Conservation (phyloP, 495 filamentous ascomycete species). For the Usnea hakonensis region DNA sequence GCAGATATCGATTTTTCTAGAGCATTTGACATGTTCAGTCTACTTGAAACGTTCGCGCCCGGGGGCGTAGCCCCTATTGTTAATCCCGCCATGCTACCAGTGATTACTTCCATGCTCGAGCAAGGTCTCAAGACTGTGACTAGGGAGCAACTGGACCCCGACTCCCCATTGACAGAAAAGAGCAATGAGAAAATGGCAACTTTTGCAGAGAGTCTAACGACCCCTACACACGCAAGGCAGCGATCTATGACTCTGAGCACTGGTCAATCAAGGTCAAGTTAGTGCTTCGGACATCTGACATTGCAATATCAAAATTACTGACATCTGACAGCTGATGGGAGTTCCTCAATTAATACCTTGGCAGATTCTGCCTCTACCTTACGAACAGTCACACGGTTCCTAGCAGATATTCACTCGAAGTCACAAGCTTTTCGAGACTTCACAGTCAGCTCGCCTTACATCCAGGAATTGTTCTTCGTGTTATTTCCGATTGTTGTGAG, state of each 20-base stretch:
- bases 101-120: conserved; percentile 84
- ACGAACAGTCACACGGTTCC: conserved; percentile 66
- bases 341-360: not conserved
- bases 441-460: conserved; percentile 65
- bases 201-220: conserved; percentile 43
- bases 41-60: conserved; percentile 60
- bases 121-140: conserved; percentile 63
- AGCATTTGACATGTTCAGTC: conserved; percentile 62
- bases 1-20: conserved; percentile 63
- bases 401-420: conserved; percentile 65
- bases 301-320: not conserved
- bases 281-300: not conserved
- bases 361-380: conserved; percentile 41
- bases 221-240: conserved; percentile 50
- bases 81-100: conserved; percentile 69
- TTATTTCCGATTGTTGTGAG: conserved; percentile 82
- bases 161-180: conserved; percentile 39
- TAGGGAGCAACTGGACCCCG: conserved; percentile 50
- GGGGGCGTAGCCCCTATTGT: conserved; percentile 52
- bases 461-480: conserved; percentile 65
- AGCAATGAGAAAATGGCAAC: conserved; percentile 6
- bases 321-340: not conserved
- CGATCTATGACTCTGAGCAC: conserved; percentile 46
- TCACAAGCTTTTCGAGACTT: conserved; percentile 74
- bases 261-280: conserved; percentile 16